Evolutionary conservation across 2,329 filamentous ascomycete species (phyloP).

Genomic region (Sphaerulina vaccinii): DNA sequence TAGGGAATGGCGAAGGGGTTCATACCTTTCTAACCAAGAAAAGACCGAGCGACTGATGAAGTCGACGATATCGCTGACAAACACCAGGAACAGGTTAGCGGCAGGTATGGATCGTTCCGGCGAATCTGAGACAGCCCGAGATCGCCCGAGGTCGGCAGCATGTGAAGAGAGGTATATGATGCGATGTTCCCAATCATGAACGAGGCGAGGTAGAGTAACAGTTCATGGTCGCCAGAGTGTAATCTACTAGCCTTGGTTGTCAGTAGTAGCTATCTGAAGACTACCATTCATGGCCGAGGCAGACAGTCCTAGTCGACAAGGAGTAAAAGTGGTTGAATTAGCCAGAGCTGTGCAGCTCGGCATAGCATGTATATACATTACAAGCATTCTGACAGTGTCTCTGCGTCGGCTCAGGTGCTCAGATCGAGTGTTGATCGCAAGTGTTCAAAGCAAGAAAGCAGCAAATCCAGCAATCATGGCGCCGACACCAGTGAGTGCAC

Average conservation of each 20-base stretch:
- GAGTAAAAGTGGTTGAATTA: no score
- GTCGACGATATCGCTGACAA: not conserved
- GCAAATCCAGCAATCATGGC: constrained; percentile 14
- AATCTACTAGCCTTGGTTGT: no score
- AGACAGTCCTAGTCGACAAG: no score
- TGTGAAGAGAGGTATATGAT: not conserved
- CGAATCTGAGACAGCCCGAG: not conserved
- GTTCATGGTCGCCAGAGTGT: no score
- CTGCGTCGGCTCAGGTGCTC: not conserved
- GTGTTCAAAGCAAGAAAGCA: constrained; percentile 10
- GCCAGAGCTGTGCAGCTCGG: no score
- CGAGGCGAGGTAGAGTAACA: not conserved
- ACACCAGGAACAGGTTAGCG: not conserved
- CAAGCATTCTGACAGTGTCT: no score
- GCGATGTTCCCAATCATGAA: not conserved
- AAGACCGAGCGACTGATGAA: not conserved
- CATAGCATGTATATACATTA: no score
- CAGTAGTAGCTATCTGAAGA: no score
- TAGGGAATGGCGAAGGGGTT: constrained; percentile 1
- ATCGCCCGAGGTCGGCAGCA: constrained; percentile 1
- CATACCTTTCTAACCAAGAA: not conserved
- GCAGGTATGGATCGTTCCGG: no score
- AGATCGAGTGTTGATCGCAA: constrained; percentile 1
- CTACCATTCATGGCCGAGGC: no score
- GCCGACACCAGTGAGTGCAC: constrained; percentile 11